Evolutionary conservation across 2,329 filamentous ascomycete genomes (phyloP), one percentile per base, ranked within the genome.

Genomic region (Aspergillus brunneoviolaceus): DNA sequence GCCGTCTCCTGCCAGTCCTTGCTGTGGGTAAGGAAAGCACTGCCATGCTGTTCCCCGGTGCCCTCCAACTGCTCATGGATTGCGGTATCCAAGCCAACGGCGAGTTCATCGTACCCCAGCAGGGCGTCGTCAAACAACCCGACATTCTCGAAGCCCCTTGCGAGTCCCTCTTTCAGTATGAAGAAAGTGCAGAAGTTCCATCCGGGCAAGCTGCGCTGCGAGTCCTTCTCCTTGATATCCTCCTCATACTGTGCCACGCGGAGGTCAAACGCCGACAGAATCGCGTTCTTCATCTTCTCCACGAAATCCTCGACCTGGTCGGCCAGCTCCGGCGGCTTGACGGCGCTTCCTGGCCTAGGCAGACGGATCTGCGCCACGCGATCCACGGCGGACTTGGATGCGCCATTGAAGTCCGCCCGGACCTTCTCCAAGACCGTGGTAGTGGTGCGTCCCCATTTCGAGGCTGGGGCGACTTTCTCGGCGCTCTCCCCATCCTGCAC

Each of bases 161-260:
- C 94, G 39, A 99, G 80, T 0, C 95, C 95, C 75, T 99, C 95
- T 71, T 99, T 99, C 9, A 99, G 82, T 16, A 99, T 93, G 74
- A 99, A 99, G 74, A 99, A 99, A 0, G 95, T 99, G 76, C 95
- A 98, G 73, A 99, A 99, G 72, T 99, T 99, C 95, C 95, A 99
- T 0, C 95, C 95, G 0, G 95, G 95, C 19, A 99, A 79, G 35
- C 82, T 88, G 51, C 94, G 85, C 74, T 98, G 93, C 0, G 89
- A 85, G 68, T 98, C 94, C 71, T 93, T 95, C 74, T 97, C 95
- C 63, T 91, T 90, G 67, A 99, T 96, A 67, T 99, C 95, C 61
- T 97, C 93, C 75, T 99, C 95, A 74, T 99, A 99, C 70, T 98
- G 94, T 21, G 86, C 87, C 1, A 99, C 95, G 9, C 95, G 87